Percentiles rank a stretch among this genome's conserved stretches.
These are phyloP conservation scores for Clonostachys rhizophaga DNA, from an alignment of 2,329 filamentous ascomycete species.

Conservation along the genomic window DNA sequence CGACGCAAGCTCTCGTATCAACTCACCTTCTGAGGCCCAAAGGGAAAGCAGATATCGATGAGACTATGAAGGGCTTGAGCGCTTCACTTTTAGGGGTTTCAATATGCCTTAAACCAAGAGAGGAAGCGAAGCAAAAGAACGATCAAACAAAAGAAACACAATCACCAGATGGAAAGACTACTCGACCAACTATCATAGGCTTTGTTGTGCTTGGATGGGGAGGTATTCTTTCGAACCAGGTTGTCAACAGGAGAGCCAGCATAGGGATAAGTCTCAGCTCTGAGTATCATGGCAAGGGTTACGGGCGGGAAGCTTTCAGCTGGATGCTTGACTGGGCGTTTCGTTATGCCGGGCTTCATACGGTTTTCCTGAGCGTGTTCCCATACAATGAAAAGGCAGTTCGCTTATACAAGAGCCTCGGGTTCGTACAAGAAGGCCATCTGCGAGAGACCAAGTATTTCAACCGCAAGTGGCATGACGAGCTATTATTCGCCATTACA, in stretches of 20 bases:
- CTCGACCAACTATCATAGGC: conserved; percentile 9
- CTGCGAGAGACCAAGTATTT: conserved; percentile 18
- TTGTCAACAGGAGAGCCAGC: conserved; percentile 8
- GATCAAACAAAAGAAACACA: too few species aligned
- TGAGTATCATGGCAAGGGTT: conserved; percentile 29
- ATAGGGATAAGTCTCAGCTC: conserved; percentile 28
- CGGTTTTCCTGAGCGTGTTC: conserved; percentile 30
- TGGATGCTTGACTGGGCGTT: conserved; percentile 43
- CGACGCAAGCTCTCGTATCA: background rate
- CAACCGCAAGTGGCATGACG: conserved; percentile 32
- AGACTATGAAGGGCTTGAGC: background rate
- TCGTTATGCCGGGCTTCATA: conserved; percentile 32
- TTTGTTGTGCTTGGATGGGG: conserved; percentile 2
- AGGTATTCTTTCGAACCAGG: background rate
- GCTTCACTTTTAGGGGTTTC: conserved; percentile 9
- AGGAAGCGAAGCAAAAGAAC: background rate
- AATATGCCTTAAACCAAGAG: conserved; percentile 7
- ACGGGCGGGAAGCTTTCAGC: conserved; percentile 37
- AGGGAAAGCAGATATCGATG: background rate
- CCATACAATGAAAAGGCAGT: conserved; percentile 35
- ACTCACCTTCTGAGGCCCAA: background rate
- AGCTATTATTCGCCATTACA: conserved; percentile 26
- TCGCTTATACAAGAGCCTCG: conserved; percentile 34
- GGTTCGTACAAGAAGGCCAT: conserved; percentile 36
- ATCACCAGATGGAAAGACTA: conserved; percentile 1